Percentiles rank a stretch among this genome's conserved stretches.
phyloP scores from a whole-genome alignment of 345 rosid species.

The Citrus sinensis region DVS_A1.0 CM039162.1:18078001-18078500 shows the following conservation, averaged over 20 bases:
- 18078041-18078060: not conserved
- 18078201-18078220: constrained; percentile 82
- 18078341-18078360: not conserved
- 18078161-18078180: constrained; percentile 78
- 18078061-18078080: not conserved
- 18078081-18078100: not conserved
- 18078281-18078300: constrained; percentile 40
- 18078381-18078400: constrained; percentile 59
- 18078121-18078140: constrained; percentile 91
- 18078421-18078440: constrained; percentile 62
- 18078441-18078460: constrained; percentile 50
- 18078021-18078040: too few relatives aligned
- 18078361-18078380: constrained; percentile 39
- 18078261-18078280: constrained; percentile 79
- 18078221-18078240: constrained; percentile 49
- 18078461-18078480: constrained; percentile 73
- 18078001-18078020: too few relatives aligned
- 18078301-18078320: not conserved
- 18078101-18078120: constrained; percentile 26
- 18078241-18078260: constrained; percentile 69
- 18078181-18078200: constrained; percentile 94
- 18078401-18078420: constrained; percentile 66
- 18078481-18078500: constrained; percentile 46
- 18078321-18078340: not conserved
- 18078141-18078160: constrained; percentile 71